Evolutionary conservation across 2,329 filamentous ascomycete genomes (phyloP), one percentile per base, ranked within the genome.

Genomic region (Rhexocercosporidium sp.): DNA sequence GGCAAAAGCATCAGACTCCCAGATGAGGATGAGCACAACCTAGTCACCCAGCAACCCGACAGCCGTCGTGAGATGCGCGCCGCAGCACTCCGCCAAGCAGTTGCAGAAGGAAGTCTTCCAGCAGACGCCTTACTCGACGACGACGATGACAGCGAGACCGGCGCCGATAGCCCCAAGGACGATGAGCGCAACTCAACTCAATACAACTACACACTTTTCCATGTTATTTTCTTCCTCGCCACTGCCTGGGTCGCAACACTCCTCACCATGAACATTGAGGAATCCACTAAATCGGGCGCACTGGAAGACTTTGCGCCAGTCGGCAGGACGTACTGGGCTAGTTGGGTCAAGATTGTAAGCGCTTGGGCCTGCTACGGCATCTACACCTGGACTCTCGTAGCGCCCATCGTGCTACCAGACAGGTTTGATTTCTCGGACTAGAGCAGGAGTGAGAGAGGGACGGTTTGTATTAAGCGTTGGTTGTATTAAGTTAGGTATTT

Each of bases 281-380:
- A 89, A 70, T 82, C 83, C 49, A 88, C 88, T 67, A 84, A 86
- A 54, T 85, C 86, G 64, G 85, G 88, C 11, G 25, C 41, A 7
- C 11, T 61, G 59, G 90, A 94, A 74, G 90, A 94, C 76, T 98
- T 99, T 79, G 93, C 93, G 1, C 93, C 95, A 0, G 95, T 99
- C 3, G 96, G 96, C 22, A 86, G 96, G 67, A 98, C 95, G 5
- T 97, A 98, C 80, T 97, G 94, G 87, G 96, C 96, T 37, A 97
- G 93, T 77, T 99, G 96, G 96, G 94, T 97, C 74, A 99, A 99
- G 88, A 98, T 99, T 79, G 90, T 97, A 63, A 97, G 94, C 80
- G 90, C 95, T 20, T 99, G 96, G 96, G 90, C 96, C 64, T 99
- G 96, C 82, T 97, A 99, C 79, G 89, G 83, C 61, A 92, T 99